Evolutionary conservation across 495 filamentous ascomycete genomes (phyloP), one percentile per base, ranked within the genome.

Genomic region (Xylaria scruposa): DNA sequence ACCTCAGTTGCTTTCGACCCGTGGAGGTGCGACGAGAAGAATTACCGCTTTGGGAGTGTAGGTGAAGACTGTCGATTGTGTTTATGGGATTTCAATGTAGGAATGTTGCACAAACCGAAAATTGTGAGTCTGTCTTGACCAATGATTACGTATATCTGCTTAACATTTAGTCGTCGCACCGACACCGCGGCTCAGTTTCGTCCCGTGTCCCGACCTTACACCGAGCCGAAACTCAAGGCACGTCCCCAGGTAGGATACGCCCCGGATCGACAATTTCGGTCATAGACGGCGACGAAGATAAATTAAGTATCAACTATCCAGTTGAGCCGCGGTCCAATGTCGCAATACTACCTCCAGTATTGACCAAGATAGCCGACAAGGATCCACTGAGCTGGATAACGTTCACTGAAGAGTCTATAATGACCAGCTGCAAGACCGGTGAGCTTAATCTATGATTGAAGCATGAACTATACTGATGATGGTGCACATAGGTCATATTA

Each of bases 81-180:
- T 62, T 83, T 99, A 42, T 99, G 96, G 96, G 96, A 99, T 83
- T 99, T 99, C 80, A 96, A 91, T 70, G 94, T 97, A 36, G 94
- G 94, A 61, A 98, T 98, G 94, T 83, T 99, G 73, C 91, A 95
- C 78, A 88, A 96, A 42, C 97, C 96, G 1, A 94, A 82, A 73
- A 81, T 92, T 76, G 92, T 65, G 21, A 74, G 75, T 75, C 26
- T 68, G 17, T 21, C 44, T 29, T 38, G 38, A 13, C 40, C 40
- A 8, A 26, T 15, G 17, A 54, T 31, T 51, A 31, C 40, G 47
- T 26, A 3, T 54, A 42, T 38, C n/a, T 36, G 53, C 15, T 71
- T 76, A 58, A 63, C 77, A 7, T 78, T 61, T 54, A 85, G 84
- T 78, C 80, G 36, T 85, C 86, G 15, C 86, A 87, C 42, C 83